A percentile compares a stretch with the other conserved stretches of the same genome.
These are phyloP conservation scores for Colletotrichum noveboracense DNA, from an alignment of 2,329 filamentous ascomycete genomes.

Conservation along the genomic window DNA sequence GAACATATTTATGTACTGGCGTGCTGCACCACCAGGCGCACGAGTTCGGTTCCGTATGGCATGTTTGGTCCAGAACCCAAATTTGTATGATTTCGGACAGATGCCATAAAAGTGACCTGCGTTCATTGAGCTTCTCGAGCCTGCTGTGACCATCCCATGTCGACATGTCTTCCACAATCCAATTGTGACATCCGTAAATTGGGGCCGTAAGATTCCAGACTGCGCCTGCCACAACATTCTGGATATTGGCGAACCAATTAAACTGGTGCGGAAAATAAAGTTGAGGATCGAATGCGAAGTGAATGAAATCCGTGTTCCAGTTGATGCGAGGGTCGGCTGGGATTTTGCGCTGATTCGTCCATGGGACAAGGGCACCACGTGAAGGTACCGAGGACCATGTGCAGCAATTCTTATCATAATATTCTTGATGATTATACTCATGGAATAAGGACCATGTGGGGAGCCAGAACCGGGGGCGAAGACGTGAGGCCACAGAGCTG, in stretches of 20 bases:
- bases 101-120: rapidly evolving
- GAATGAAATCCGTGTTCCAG: background rate
- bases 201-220: rapidly evolving
- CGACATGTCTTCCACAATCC: background rate
- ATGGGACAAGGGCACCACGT: background rate
- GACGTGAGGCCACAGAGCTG: background rate
- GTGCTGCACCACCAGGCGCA: background rate
- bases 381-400: background rate
- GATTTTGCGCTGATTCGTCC: background rate
- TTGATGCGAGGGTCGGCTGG: background rate
- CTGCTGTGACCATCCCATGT: background rate
- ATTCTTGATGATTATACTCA: background rate
- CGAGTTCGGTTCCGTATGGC: background rate
- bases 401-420: background rate
- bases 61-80: background rate
- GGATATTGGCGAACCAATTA: background rate
- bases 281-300: background rate
- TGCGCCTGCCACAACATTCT: background rate
- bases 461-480: background rate
- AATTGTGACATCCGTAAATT: rapidly evolving
- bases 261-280: background rate
- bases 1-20: background rate
- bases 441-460: background rate
- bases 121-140: background rate
- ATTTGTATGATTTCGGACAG: background rate